Evolutionary conservation across 306 rosid genomes (phyloP), one percentile per base, ranked within the genome.

Genomic region (Begonia masoniana): DNA sequence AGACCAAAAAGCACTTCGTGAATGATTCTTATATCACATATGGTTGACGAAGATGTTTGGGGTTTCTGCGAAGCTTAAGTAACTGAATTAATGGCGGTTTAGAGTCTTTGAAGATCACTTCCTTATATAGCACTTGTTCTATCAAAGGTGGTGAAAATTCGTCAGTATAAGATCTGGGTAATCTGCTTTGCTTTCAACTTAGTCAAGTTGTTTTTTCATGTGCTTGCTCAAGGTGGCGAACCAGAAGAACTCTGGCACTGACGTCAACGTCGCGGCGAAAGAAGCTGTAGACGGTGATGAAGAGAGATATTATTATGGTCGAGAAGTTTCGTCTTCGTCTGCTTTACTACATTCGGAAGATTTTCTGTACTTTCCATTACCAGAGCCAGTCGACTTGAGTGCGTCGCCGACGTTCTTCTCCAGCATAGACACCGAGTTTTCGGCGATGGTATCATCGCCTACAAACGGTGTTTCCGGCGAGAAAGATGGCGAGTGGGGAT

Each of bases 201-300:
- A 1, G 15, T n/a, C n/a, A n/a, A n/a, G n/a, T 12, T 21, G 6
- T 13, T 24, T 42, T 67, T 63, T 55, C 76, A 67, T 63, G 76
- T 75, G 65, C 65, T 13, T 42, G 10, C 50, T 71, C 39, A 75
- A 71, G 60, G 81, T 75, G 81, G 81, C 81, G 77, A 59, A 75
- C 71, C 76, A 66, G 64, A 14, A 65, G 52, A 47, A 56, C 23
- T 60, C 65, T 50, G 66, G 59, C n/a, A 52, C 39, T 15, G 23
- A 54, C 13, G 49, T 10, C 13, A 45, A 12, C 1, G 3, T 45
- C 49, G 0, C 49, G 15, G 1, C 13, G 49, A n/a, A 45, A 5
- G 49, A n/a, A 10, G 57, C 26, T 12, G 52, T 19, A 10, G 41
- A 69, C 26, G 39, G 8, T 7, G 39, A 31, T 31, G 55, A 58